A percentile compares a stretch with the other conserved stretches of the same genome.
phyloP scores from a whole-genome alignment of 768 basidiomycete genomes.

The Paxillus involutus region DNA sequence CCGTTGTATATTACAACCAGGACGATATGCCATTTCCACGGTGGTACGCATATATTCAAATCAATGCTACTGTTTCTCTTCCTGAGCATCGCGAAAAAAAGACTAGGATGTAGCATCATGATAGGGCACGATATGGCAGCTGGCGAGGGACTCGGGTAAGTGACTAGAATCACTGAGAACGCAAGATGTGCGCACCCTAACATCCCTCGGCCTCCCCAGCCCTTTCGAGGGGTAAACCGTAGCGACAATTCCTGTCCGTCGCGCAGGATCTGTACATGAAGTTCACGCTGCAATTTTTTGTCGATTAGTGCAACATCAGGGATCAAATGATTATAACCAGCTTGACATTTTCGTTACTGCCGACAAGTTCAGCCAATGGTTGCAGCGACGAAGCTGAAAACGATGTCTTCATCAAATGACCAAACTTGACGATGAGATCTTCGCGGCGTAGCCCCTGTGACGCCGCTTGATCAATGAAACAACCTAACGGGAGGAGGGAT shows the following conservation, averaged over 20 bases:
- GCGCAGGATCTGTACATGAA: conserved; percentile 60
- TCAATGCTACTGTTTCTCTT: neutral
- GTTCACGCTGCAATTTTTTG: conserved; percentile 45
- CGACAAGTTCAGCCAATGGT: conserved; percentile 72
- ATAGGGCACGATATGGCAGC: conserved; percentile 65
- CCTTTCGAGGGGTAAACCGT: conserved; percentile 64
- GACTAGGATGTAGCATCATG: conserved; percentile 12
- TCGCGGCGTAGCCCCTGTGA: conserved; percentile 63
- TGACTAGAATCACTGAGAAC: neutral
- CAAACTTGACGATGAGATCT: conserved; percentile 77
- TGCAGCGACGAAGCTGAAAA: conserved; percentile 59
- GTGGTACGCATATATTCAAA: neutral
- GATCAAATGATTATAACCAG: neutral
- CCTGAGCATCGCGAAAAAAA: neutral
- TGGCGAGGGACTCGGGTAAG: conserved; percentile 21
- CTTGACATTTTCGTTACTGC: conserved; percentile 76
- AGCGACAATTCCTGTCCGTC: conserved; percentile 45
- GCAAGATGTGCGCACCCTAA: conserved; percentile 59
- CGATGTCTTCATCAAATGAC: conserved; percentile 51
- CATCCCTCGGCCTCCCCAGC: conserved; percentile 87
- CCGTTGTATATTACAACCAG: neutral
- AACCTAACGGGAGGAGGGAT: neutral
- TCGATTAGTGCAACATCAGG: neutral
- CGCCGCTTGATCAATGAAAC: neutral
- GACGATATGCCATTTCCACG: neutral